Conservation (phyloP, 768 basidiomycete genomes). For the Lentinus brumalis region DNA sequence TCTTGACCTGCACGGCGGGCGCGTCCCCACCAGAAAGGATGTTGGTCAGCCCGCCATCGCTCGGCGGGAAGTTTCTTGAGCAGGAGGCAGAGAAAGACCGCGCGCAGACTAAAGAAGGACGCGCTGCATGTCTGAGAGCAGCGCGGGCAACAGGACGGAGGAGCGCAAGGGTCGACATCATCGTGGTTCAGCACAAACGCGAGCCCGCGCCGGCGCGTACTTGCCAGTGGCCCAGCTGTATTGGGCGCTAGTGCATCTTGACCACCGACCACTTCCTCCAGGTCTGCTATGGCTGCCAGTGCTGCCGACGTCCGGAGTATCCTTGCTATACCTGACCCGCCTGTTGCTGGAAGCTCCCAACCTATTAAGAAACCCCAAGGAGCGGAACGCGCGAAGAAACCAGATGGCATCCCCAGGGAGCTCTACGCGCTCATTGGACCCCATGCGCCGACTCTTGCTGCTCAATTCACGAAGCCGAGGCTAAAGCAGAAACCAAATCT, state of each 20-base stretch:
- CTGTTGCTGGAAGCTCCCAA: conserved; percentile 48
- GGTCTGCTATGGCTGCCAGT: conserved; percentile 57
- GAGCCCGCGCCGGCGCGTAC: background rate
- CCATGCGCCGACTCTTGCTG: conserved; percentile 81
- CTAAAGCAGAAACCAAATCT: conserved; percentile 87
- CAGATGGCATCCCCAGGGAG: conserved; percentile 91
- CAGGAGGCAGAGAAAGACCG: conserved; percentile 3
- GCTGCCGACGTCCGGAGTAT: conserved; percentile 86
- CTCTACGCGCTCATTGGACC: conserved; percentile 95
- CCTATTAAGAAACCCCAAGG: conserved; percentile 44
- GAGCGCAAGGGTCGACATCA: conserved; percentile 8
- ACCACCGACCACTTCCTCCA: conserved; percentile 1
- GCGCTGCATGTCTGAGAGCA: conserved; percentile 5
- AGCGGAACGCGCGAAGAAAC: conserved; percentile 55
- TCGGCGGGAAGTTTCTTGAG: background rate
- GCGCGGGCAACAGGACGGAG: conserved; percentile 14
- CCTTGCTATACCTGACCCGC: conserved; percentile 56
- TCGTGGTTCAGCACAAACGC: background rate
- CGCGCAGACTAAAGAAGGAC: background rate
- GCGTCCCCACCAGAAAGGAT: conserved; percentile 71
- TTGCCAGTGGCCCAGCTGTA: background rate
- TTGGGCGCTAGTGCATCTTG: conserved; percentile 12
- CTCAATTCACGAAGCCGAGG: conserved; percentile 77
- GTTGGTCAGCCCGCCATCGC: conserved; percentile 51
- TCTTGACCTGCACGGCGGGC: conserved; percentile 71